Percentiles rank a stretch among this genome's conserved stretches.
These are phyloP conservation scores for Phyllosticta citrichinensis DNA, from an alignment of 2,329 filamentous ascomycete species.

Conservation along the genomic window DNA sequence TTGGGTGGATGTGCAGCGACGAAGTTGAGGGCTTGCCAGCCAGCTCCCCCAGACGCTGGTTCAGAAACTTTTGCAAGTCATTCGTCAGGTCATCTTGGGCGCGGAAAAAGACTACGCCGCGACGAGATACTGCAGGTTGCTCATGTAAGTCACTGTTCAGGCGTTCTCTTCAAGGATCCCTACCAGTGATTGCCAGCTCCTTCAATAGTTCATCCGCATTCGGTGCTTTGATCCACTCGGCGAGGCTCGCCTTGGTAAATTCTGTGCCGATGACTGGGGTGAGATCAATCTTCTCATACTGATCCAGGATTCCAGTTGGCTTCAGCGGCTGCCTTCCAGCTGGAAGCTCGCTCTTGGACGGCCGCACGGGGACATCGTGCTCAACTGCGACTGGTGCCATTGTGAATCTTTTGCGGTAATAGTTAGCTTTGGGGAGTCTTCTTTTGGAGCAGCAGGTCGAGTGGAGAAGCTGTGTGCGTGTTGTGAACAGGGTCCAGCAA, in stretches of 20 bases:
- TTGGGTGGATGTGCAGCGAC: constrained; percentile 50
- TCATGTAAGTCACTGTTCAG: neutral
- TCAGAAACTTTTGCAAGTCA: constrained; percentile 43
- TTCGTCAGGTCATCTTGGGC: constrained; percentile 40
- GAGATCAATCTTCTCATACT: constrained; percentile 46
- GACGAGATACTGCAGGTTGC: constrained; percentile 36
- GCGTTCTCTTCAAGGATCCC: constrained; percentile 5
- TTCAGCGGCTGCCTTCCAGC: constrained; percentile 32
- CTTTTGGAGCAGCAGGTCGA: neutral
- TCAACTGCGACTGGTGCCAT: constrained; percentile 10
- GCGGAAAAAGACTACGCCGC: constrained; percentile 46
- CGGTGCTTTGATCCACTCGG: constrained; percentile 52
- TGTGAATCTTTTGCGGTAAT: neutral
- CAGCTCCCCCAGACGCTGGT: constrained; percentile 46
- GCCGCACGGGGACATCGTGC: constrained; percentile 5
- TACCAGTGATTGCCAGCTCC: constrained; percentile 46
- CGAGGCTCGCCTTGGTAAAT: constrained; percentile 47
- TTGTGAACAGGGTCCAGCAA: neutral
- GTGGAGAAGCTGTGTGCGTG: neutral
- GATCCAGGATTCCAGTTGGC: constrained; percentile 41
- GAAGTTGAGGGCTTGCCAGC: constrained; percentile 48
- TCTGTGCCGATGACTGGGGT: constrained; percentile 55
- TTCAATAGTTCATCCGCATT: constrained; percentile 54
- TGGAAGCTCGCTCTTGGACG: neutral
- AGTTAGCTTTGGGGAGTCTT: neutral